Percentiles rank a stretch among this genome's conserved stretches.
phyloP scores from a whole-genome alignment of 2,329 filamentous ascomycete genomes.

The Aspergillus alliaceus region DNA sequence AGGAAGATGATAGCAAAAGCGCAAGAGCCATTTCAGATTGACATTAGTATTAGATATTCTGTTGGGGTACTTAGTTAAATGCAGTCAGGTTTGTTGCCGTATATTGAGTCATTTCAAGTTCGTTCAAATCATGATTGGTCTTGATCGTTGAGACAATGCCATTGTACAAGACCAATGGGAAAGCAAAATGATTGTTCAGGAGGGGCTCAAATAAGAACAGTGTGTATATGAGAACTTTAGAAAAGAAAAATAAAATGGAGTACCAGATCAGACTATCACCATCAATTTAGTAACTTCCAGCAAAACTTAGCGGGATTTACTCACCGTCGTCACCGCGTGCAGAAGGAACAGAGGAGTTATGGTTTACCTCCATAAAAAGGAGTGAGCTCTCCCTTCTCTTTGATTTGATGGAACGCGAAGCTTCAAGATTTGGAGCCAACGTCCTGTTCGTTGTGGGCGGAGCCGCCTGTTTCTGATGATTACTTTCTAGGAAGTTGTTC shows the following conservation, averaged over 20 bases:
- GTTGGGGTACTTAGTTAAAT: constrained; percentile 17
- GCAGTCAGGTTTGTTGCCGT: constrained; percentile 24
- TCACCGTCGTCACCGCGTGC: background rate
- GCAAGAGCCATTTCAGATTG: constrained; percentile 23
- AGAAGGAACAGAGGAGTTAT: constrained; percentile 12
- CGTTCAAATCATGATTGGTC: constrained; percentile 30
- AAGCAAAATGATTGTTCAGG: background rate
- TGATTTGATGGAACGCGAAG: constrained; percentile 40
- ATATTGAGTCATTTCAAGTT: constrained; percentile 29
- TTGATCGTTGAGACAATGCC: constrained; percentile 17
- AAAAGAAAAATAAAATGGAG: background rate
- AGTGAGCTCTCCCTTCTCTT: constrained; percentile 52
- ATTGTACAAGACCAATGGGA: constrained; percentile 7
- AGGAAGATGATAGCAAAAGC: constrained; percentile 1
- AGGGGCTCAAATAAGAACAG: background rate
- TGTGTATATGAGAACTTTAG: background rate
- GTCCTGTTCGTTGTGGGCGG: constrained; percentile 40
- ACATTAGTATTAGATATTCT: constrained; percentile 37
- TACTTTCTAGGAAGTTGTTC: constrained; percentile 27
- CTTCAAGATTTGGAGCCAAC: constrained; percentile 38
- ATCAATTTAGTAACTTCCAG: background rate
- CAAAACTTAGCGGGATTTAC: background rate
- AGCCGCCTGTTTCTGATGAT: constrained; percentile 23
- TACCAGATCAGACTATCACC: background rate
- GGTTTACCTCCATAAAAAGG: constrained; percentile 43